Percentiles rank a stretch among this genome's conserved stretches.
phyloP scores from a whole-genome alignment of 805 yeast genomes.

The Spencermartinsiella europaea region DNA sequence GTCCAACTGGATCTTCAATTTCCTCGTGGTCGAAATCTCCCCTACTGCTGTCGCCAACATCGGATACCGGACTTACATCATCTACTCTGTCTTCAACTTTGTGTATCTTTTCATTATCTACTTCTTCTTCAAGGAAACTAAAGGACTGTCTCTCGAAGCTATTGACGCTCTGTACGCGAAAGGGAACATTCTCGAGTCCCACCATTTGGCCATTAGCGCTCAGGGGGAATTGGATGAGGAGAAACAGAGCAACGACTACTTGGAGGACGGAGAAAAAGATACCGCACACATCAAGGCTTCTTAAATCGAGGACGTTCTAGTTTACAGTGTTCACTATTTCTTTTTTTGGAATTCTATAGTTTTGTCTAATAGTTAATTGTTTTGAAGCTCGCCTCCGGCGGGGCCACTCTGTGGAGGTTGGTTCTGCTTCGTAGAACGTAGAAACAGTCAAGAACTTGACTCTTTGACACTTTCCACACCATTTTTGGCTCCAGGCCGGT shows the following conservation, averaged over 20 bases:
- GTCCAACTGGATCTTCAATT: conserved; percentile 85
- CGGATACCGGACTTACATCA: conserved; percentile 70
- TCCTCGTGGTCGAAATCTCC: conserved; percentile 82
- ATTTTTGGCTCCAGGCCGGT: too few species aligned
- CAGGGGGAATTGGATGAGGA: background rate
- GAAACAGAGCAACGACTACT: background rate
- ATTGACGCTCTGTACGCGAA: conserved; percentile 85
- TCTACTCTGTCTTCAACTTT: conserved; percentile 72
- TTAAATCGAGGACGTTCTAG: too few species aligned
- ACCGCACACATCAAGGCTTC: too few species aligned
- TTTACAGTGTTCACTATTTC: too few species aligned
- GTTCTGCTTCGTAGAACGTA: too few species aligned
- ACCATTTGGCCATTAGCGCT: conserved; percentile 2
- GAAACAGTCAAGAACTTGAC: too few species aligned
- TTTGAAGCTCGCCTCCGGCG: too few species aligned
- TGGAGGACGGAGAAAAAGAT: background rate
- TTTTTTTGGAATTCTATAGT: too few species aligned
- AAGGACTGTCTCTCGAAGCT: conserved; percentile 78
- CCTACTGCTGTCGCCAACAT: conserved; percentile 72
- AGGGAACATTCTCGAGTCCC: conserved; percentile 23
- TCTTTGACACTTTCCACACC: too few species aligned
- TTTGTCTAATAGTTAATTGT: too few species aligned
- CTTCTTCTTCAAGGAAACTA: conserved; percentile 77
- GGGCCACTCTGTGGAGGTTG: too few species aligned
- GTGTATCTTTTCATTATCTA: conserved; percentile 62